phyloP scores from a whole-genome alignment of 495 filamentous ascomycete species.

The Tetracladium marchalianum region DNA sequence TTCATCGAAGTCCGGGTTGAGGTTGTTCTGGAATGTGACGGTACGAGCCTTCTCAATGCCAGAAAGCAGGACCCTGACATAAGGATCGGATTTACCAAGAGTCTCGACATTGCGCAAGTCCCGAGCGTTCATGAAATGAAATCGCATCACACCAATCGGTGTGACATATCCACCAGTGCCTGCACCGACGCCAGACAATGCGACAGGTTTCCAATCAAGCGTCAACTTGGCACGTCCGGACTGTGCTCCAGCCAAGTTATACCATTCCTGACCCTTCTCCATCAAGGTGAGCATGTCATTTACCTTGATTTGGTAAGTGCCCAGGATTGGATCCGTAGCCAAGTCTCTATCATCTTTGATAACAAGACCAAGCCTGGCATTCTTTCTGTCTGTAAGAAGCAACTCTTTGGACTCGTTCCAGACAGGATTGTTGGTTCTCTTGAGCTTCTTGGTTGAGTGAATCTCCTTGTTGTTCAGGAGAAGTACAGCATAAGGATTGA shows the following conservation, averaged over 20 bases:
- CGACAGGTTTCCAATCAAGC: conserved; percentile 91
- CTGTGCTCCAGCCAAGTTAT: conserved; percentile 72
- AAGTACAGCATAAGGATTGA: conserved; percentile 83
- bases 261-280: conserved; percentile 93
- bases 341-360: conserved; percentile 94
- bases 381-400: conserved; percentile 85
- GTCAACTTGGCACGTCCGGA: conserved; percentile 80
- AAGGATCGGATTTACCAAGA: conserved; percentile 95
- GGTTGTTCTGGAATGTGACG: conserved; percentile 91
- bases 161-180: conserved; percentile 85
- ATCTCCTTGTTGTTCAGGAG: conserved; percentile 86
- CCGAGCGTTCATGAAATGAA: conserved; percentile 79
- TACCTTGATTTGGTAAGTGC: conserved; percentile 87
- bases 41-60: conserved; percentile 84
- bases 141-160: conserved; percentile 85
- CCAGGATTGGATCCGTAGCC: conserved; percentile 70
- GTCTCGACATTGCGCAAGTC: conserved; percentile 87
- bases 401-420: conserved; percentile 89
- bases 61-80: conserved; percentile 77
- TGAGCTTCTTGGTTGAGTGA: conserved; percentile 75
- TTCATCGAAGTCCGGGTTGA: conserved; percentile 94
- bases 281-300: conserved; percentile 87
- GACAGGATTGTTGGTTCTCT: conserved; percentile 92
- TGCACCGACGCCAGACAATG: conserved; percentile 58
- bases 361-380: conserved; percentile 75